Percentiles rank a stretch among this genome's conserved stretches.
Evolutionary conservation across 1,139 yeast genomes (phyloP).

Genomic region (Geotrichum reessii): DNA sequence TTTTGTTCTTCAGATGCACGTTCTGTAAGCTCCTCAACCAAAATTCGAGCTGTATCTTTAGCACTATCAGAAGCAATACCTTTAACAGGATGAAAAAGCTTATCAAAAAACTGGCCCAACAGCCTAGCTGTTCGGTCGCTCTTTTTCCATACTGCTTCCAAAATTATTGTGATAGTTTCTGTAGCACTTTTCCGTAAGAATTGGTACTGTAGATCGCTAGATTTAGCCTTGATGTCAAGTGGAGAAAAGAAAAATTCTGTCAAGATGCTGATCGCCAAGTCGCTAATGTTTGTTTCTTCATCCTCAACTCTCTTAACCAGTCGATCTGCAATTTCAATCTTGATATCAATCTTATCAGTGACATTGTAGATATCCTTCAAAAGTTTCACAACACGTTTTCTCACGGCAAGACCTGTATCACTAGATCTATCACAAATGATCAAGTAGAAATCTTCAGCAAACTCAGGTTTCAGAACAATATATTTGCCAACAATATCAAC

Average conservation of each 20-base stretch:
- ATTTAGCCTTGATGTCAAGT: constrained; percentile 15
- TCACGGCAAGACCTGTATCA: constrained; percentile 61
- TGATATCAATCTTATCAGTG: constrained; percentile 34
- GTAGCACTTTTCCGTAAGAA: constrained; percentile 8
- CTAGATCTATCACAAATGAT: constrained; percentile 46
- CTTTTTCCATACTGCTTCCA: constrained; percentile 15
- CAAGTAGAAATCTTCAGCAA: constrained; percentile 45
- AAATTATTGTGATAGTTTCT: constrained; percentile 3
- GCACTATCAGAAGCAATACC: constrained; percentile 23
- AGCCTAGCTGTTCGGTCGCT: constrained; percentile 16
- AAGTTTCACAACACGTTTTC: constrained; percentile 56
- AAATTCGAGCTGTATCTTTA: constrained; percentile 18
- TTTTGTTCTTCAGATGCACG: constrained; percentile 23
- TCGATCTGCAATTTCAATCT: constrained; percentile 44
- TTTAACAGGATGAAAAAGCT: constrained; percentile 18
- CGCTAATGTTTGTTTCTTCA: constrained; percentile 57
- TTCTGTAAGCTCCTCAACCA: constrained; percentile 25
- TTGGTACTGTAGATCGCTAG: constrained; percentile 15
- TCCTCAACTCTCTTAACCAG: constrained; percentile 57
- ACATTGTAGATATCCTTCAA: constrained; percentile 46
- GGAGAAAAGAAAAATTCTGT: constrained; percentile 44
- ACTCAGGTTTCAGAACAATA: constrained; percentile 42
- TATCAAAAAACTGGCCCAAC: constrained; percentile 17
- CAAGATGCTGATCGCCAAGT: constrained; percentile 42
- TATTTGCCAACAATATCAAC: constrained; percentile 60